Evolutionary conservation across 164 flowering plant genomes (phyloP), one percentile per base, ranked within the genome.

Genomic region (Dillenia suffruticosa): DNA sequence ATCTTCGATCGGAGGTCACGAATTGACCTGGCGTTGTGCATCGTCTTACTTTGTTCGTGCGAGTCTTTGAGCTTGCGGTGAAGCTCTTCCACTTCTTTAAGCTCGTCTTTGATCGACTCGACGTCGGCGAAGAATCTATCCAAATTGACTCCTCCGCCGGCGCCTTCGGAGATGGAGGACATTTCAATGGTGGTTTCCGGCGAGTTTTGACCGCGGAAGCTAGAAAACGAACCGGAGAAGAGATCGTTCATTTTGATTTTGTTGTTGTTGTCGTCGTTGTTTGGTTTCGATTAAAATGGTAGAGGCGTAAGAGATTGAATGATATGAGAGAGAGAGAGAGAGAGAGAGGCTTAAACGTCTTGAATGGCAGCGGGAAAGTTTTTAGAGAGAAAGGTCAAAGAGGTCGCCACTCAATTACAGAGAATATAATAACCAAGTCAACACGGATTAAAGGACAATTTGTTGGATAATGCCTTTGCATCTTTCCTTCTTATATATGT

Each of bases 71-170:
- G 83, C 15, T 63, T 72, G 12, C 57, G 67, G 63, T 82, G 67
- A 17, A 87, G 72, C 9, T 65, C 56, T 46, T 90, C 94, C 12
- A 87, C 69, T 45, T 77, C 85, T 58, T 72, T 70, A 52, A 87
- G 84, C 57, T 82, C 87, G 13, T 76, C 87, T 56, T 87, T 90
- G 57, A 87, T 71, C 1, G 78, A 71, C 56, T 90, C 96, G 0
- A 84, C 90, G 26, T 87, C 90, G 16, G 72, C 72, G 76, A 85
- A 90, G 75, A 90, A 90, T 63, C 75, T 81, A 62, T 87, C 84
- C 50, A 90, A 82, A 60, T 81, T 84, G 15, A 76, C 82, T 1
- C 80, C 87, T 12, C 55, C 51, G 61, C 61, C 60, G 49, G 55
- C 44, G 59, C 51, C 44, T 49, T 7, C 26, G 65, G 12, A 32